These are phyloP conservation scores for Picea abies DNA, from an alignment of 83 land plant species.

Conservation along the genomic window DNA sequence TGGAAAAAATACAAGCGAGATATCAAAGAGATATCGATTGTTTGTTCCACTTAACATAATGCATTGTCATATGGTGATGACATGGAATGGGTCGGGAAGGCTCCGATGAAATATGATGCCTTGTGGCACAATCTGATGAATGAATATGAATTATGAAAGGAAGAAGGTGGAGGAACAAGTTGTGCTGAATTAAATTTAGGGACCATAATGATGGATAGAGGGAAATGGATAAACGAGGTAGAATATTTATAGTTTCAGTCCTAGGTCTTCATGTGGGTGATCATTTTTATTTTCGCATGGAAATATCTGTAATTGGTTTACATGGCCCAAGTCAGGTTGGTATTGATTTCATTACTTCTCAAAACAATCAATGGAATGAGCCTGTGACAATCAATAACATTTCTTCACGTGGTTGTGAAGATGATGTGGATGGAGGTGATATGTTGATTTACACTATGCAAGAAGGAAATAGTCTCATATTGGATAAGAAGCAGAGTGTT, in stretches of 20 bases:
- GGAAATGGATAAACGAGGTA: slow-evolving; percentile 56
- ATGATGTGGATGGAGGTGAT: slow-evolving; percentile 71
- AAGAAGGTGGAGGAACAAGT: background rate
- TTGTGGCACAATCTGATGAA: slow-evolving; percentile 17
- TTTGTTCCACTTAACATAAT: background rate
- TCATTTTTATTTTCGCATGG: slow-evolving; percentile 70
- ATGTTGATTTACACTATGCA: slow-evolving; percentile 80
- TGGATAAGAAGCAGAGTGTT: slow-evolving; percentile 13
- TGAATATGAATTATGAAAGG: slow-evolving; percentile 25
- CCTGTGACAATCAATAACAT: slow-evolving; percentile 81
- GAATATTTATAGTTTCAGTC: slow-evolving; percentile 65
- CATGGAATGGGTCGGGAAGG: slow-evolving; percentile 29
- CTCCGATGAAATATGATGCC: slow-evolving; percentile 41
- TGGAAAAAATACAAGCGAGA: background rate
- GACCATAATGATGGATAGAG: slow-evolving; percentile 34
- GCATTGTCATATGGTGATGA: background rate
- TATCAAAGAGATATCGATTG: too few species aligned
- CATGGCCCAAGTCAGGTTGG: slow-evolving; percentile 84
- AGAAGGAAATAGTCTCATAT: slow-evolving; percentile 58
- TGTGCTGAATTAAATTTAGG: slow-evolving; percentile 57
- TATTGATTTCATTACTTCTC: slow-evolving; percentile 60
- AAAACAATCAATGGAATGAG: slow-evolving; percentile 43
- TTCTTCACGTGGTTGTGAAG: slow-evolving; percentile 83
- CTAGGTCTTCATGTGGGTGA: slow-evolving; percentile 84
- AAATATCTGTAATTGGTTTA: slow-evolving; percentile 73